phyloP scores from a whole-genome alignment of 352 stramenopile species.

The Phytophthora foliorum region DNA sequence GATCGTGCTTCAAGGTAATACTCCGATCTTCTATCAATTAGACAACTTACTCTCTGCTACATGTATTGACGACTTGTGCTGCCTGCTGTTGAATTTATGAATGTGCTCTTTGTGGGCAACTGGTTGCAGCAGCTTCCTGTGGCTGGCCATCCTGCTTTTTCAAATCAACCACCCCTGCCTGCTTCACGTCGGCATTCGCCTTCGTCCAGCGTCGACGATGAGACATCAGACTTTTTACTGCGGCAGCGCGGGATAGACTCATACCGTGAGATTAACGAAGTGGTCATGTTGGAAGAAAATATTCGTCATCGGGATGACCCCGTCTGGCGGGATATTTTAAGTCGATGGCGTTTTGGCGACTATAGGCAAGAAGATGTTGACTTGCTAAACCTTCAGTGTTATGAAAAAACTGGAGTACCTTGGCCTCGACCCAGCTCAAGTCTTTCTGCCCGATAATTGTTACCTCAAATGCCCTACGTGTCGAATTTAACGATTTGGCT shows the following conservation, averaged over 20 bases:
- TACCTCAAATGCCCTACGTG: constrained; percentile 7
- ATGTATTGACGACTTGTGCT: too few species aligned
- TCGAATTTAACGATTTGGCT: constrained; percentile 7
- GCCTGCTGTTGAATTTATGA: too few species aligned
- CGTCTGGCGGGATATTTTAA: constrained; percentile 1
- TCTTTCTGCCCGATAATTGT: constrained; percentile 15
- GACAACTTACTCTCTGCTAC: too few species aligned
- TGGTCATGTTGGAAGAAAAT: constrained; percentile 5
- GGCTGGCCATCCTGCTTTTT: neutral
- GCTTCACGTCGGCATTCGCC: neutral
- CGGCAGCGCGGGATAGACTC: neutral
- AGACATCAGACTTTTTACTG: neutral
- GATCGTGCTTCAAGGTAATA: too few species aligned
- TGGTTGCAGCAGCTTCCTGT: neutral
- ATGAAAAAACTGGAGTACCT: neutral
- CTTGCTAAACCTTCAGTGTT: neutral
- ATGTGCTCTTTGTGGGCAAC: neutral
- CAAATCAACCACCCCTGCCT: neutral
- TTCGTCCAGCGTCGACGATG: neutral
- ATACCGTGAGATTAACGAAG: neutral
- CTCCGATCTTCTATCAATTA: too few species aligned
- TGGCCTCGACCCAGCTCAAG: neutral
- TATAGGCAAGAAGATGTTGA: constrained; percentile 1
- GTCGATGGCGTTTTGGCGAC: constrained; percentile 1
- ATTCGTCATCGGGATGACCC: constrained; percentile 2